Percentiles rank a stretch among this genome's conserved stretches.
These are phyloP conservation scores for Tricholoma furcatifolium DNA, from an alignment of 768 basidiomycete species.

Conservation along the genomic window DNA sequence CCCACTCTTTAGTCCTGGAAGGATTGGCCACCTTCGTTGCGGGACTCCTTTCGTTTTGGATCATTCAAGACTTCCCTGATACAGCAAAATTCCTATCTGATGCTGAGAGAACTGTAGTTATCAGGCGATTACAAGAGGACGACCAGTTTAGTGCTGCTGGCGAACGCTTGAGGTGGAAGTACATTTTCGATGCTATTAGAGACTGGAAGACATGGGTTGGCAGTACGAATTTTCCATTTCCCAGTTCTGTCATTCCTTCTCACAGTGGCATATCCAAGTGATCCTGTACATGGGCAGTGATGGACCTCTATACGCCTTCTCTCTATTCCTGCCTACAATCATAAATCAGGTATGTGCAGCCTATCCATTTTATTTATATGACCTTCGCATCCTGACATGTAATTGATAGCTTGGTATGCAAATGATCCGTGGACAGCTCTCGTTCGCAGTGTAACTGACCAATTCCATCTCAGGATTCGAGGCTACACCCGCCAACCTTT, in stretches of 20 bases:
- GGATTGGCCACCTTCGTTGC: conserved; percentile 70
- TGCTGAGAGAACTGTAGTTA: conserved; percentile 62
- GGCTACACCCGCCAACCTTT: conserved; percentile 72
- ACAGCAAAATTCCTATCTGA: conserved; percentile 77
- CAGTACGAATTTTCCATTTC: conserved; percentile 29
- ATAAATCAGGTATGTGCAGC: conserved; percentile 56
- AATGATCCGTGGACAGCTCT: background rate
- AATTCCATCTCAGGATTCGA: conserved; percentile 43
- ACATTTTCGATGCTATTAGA: conserved; percentile 55
- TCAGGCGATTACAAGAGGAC: conserved; percentile 64
- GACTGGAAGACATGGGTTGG: conserved; percentile 77
- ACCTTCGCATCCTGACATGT: too few species aligned
- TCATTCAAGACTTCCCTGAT: conserved; percentile 83
- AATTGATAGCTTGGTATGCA: conserved; percentile 28
- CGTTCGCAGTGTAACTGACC: background rate
- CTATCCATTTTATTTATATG: background rate
- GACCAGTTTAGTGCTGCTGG: conserved; percentile 74
- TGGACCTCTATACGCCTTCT: conserved; percentile 74
- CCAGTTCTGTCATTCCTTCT: background rate
- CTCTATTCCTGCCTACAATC: conserved; percentile 77
- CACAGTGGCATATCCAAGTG: conserved; percentile 37
- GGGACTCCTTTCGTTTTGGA: conserved; percentile 65
- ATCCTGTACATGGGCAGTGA: conserved; percentile 54
- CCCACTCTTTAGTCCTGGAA: conserved; percentile 46
- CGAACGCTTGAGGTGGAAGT: conserved; percentile 55